Conservation (phyloP, 495 filamentous ascomycete genomes). For the Corynascus novoguineensis region DNA sequence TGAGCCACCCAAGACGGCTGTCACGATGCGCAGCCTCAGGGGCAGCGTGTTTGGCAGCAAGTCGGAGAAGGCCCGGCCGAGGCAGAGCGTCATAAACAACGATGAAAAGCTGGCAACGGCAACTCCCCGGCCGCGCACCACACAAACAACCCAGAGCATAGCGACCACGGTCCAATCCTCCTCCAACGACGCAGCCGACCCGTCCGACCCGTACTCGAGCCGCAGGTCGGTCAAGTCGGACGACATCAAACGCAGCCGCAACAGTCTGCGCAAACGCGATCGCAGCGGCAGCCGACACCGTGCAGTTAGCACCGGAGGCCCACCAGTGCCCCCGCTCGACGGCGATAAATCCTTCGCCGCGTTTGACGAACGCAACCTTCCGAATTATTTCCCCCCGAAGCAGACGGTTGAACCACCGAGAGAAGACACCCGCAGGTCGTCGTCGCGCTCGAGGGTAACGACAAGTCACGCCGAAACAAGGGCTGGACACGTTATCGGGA, state of each 20-base stretch:
- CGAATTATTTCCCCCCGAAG: conserved; percentile 28
- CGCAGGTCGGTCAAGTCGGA: conserved; percentile 33
- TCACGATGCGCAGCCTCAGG: conserved; percentile 65
- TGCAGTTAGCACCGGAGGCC: conserved; percentile 30
- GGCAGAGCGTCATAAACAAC: conserved; percentile 29
- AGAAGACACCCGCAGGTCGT: conserved; percentile 2
- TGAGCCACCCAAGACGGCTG: conserved; percentile 61
- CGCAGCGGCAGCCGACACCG: conserved; percentile 37
- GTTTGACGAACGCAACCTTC: conserved; percentile 29
- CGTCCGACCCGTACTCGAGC: conserved; percentile 26
- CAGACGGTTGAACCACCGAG: conserved; percentile 1
- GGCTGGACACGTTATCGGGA: conserved; percentile 6
- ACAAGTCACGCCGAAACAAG: neutral
- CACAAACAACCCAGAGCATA: conserved; percentile 42
- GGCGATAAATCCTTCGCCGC: conserved; percentile 38
- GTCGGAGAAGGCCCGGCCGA: conserved; percentile 36
- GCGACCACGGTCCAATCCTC: conserved; percentile 37
- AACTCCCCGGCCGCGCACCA: conserved; percentile 30
- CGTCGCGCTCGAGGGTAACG: conserved; percentile 17
- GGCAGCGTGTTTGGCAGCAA: conserved; percentile 67
- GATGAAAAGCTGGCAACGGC: conserved; percentile 23
- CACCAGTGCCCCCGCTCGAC: conserved; percentile 30
- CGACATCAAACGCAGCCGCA: conserved; percentile 36
- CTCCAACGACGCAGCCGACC: conserved; percentile 32
- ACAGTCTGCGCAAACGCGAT: conserved; percentile 44